Evolutionary conservation across 768 basidiomycete species (phyloP).

Genomic region (Pisolithus microcarpus): DNA sequence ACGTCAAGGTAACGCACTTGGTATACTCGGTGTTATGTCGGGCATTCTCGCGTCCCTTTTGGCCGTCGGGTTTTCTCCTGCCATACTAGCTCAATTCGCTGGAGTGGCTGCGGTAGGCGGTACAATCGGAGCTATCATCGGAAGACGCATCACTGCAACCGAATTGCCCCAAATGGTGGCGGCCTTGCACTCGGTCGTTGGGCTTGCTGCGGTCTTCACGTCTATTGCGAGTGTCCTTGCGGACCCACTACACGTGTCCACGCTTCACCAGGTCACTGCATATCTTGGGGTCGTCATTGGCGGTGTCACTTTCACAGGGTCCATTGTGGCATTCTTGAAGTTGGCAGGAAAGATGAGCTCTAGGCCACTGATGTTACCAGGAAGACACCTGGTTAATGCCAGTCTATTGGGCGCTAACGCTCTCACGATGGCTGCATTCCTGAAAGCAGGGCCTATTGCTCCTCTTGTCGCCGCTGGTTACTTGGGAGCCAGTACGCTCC

Average conservation of each 20-base stretch:
- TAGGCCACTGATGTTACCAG: constrained; percentile 64
- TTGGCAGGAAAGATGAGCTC: constrained; percentile 78
- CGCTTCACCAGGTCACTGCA: constrained; percentile 73
- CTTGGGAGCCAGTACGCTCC: constrained; percentile 60
- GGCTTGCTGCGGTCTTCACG: constrained; percentile 83
- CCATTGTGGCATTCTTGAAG: constrained; percentile 84
- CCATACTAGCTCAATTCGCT: constrained; percentile 71
- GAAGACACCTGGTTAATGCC: constrained; percentile 68
- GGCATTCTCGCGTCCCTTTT: constrained; percentile 75
- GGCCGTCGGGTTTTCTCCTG: constrained; percentile 76
- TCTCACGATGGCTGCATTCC: constrained; percentile 69
- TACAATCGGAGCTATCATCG: constrained; percentile 61
- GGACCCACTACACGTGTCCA: constrained; percentile 60
- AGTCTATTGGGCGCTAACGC: constrained; percentile 67
- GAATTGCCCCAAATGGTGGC: constrained; percentile 80
- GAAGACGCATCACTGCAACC: constrained; percentile 80
- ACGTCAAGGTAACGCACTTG: constrained; percentile 82
- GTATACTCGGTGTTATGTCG: constrained; percentile 76
- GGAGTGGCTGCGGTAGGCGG: constrained; percentile 72
- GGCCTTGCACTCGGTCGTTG: constrained; percentile 85
- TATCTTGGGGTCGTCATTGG: constrained; percentile 84
- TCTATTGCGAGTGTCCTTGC: constrained; percentile 76
- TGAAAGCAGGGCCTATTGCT: constrained; percentile 59
- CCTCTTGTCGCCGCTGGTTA: constrained; percentile 75
- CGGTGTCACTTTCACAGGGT: constrained; percentile 86